These are phyloP conservation scores for Calocera cornea DNA, from an alignment of 768 basidiomycete species.

Conservation along the genomic window DNA sequence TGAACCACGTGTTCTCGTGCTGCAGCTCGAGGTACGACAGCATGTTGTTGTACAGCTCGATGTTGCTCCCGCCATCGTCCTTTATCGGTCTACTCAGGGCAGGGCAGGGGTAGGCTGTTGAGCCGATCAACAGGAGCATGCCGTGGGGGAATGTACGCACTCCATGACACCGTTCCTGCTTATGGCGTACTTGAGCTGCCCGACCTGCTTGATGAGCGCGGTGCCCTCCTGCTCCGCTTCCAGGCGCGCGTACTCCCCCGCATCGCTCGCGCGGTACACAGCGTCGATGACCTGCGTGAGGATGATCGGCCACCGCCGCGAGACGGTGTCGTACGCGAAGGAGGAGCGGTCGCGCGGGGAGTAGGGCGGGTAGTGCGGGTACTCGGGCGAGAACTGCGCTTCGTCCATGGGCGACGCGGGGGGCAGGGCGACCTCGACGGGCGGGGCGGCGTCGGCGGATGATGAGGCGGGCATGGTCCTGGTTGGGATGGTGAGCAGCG, in stretches of 20 bases:
- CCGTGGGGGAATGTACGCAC: slow-evolving; percentile 31
- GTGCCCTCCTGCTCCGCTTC: slow-evolving; percentile 52
- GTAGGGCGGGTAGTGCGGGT: slow-evolving; percentile 4
- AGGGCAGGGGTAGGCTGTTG: not conserved
- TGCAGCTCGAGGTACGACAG: slow-evolving; percentile 38
- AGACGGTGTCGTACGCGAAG: slow-evolving; percentile 51
- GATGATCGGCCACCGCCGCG: slow-evolving; percentile 66
- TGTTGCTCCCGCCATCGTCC: slow-evolving; percentile 60
- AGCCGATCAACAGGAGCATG: not conserved
- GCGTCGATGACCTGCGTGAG: slow-evolving; percentile 68
- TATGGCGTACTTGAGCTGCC: slow-evolving; percentile 81
- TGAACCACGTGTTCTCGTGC: slow-evolving; percentile 67
- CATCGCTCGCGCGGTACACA: slow-evolving; percentile 55
- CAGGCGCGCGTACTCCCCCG: slow-evolving; percentile 17
- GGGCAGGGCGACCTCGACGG: not conserved
- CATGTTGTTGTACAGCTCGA: slow-evolving; percentile 64
- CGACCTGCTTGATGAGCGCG: slow-evolving; percentile 55
- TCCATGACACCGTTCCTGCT: slow-evolving; percentile 54
- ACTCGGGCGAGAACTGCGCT: not conserved
- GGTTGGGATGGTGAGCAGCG: not conserved
- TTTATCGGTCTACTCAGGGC: slow-evolving; percentile 43
- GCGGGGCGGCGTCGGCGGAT: not conserved
- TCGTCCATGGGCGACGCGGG: not conserved
- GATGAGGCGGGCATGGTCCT: too few species aligned
- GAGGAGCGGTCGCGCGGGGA: not conserved